Conservation (phyloP, 768 basidiomycete species). For the Lactarius pseudohatsudake region DNA sequence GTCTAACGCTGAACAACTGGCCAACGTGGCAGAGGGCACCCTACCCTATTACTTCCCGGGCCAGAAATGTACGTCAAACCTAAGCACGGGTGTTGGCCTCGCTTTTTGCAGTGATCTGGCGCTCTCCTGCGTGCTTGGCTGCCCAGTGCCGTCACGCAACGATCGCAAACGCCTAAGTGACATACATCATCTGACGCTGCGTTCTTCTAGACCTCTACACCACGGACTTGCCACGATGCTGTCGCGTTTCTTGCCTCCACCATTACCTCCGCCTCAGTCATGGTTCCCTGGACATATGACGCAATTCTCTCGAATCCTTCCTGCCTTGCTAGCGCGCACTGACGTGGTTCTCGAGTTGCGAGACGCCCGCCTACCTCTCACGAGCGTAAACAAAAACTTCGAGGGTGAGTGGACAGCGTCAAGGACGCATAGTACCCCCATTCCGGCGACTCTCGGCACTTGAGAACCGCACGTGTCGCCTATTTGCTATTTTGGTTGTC, state of each 20-base stretch:
- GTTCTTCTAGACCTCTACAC: slow-evolving; percentile 6
- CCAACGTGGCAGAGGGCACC: slow-evolving; percentile 13
- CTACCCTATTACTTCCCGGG: slow-evolving; percentile 3
- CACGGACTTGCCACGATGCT: slow-evolving; percentile 34
- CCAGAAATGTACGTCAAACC: slow-evolving; percentile 25
- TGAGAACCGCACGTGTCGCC: slow-evolving; percentile 5
- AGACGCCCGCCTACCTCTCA: slow-evolving; percentile 89
- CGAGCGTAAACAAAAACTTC: slow-evolving; percentile 87
- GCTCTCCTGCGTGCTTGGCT: neutral
- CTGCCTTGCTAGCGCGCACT: slow-evolving; percentile 72
- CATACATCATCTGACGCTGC: slow-evolving; percentile 9
- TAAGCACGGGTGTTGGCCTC: neutral
- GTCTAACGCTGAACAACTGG: neutral
- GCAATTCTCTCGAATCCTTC: slow-evolving; percentile 76
- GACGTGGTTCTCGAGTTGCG: slow-evolving; percentile 93
- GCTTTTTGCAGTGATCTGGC: slow-evolving; percentile 6
- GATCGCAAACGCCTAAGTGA: slow-evolving; percentile 22
- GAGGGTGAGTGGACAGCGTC: slow-evolving; percentile 58
- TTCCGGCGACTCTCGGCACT: slow-evolving; percentile 11
- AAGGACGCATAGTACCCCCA: slow-evolving; percentile 24
- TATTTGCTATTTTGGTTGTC: slow-evolving; percentile 7
- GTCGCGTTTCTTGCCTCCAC: slow-evolving; percentile 41
- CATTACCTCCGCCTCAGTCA: slow-evolving; percentile 73
- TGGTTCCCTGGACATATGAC: slow-evolving; percentile 98
- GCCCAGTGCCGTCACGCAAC: slow-evolving; percentile 13